Percentiles rank a stretch among this genome's conserved stretches.
Conservation (phyloP, 192 early-diverging fungal genomes). For the Coemansia sp. region DNA sequence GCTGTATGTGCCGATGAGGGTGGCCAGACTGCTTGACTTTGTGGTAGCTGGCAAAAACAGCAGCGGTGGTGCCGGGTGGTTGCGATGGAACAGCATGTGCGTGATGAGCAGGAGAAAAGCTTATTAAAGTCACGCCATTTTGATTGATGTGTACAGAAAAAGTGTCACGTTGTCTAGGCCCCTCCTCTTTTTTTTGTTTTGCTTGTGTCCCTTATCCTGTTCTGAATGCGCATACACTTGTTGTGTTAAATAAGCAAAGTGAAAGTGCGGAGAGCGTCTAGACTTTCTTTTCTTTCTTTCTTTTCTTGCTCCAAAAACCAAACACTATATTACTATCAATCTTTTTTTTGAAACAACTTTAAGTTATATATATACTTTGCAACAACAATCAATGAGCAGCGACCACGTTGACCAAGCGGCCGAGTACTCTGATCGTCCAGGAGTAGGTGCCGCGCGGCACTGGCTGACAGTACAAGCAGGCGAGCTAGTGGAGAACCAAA, state of each 20-base stretch:
- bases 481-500: slow-evolving; percentile 61
- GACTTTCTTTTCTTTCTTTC: too few species aligned
- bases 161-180: background rate
- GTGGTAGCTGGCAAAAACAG: background rate
- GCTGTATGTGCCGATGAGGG: slow-evolving; percentile 25
- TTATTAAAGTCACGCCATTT: too few species aligned
- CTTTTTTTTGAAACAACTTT: too few species aligned
- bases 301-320: too few species aligned
- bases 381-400: background rate
- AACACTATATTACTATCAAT: too few species aligned
- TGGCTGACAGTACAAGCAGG: slow-evolving; percentile 67
- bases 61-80: slow-evolving; percentile 2
- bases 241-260: too few species aligned
- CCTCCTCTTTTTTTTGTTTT: background rate
- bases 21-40: background rate
- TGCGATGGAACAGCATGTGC: slow-evolving; percentile 38
- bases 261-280: too few species aligned
- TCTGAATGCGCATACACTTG: too few species aligned
- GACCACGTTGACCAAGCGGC: background rate
- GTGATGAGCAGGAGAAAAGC: slow-evolving; percentile 8
- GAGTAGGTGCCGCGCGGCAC: slow-evolving; percentile 51
- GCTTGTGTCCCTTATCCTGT: background rate
- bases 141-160: background rate
- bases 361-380: too few species aligned
- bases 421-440: slow-evolving; percentile 17